Evolutionary conservation across 2,329 filamentous ascomycete species (phyloP).

Genomic region (Tolypocladium tropicale): DNA sequence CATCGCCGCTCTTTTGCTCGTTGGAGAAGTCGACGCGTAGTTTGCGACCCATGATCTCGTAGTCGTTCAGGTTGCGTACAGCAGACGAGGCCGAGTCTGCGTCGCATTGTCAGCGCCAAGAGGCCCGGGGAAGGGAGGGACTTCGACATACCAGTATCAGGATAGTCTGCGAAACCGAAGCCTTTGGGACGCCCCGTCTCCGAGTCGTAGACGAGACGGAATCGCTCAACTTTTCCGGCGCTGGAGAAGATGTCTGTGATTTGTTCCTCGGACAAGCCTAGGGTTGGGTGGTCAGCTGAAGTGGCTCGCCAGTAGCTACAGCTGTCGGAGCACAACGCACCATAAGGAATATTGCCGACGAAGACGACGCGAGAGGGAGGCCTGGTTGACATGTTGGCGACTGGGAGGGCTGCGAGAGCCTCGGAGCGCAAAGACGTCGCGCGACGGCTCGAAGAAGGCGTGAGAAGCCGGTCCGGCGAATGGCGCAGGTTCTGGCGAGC

Average conservation of each 20-base stretch:
- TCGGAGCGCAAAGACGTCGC: background rate
- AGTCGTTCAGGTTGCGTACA: slow-evolving; percentile 89
- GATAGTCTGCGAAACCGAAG: slow-evolving; percentile 94
- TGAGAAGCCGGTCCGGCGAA: background rate
- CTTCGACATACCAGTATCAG: slow-evolving; percentile 62
- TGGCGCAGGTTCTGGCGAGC: background rate
- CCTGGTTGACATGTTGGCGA: slow-evolving; percentile 52
- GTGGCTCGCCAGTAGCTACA: background rate
- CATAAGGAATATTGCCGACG: slow-evolving; percentile 79
- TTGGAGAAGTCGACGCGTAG: slow-evolving; percentile 94
- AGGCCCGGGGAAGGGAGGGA: background rate
- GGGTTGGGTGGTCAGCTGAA: slow-evolving; percentile 9
- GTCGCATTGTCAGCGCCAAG: slow-evolving; percentile 7
- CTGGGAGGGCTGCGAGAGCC: background rate
- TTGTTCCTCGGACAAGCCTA: slow-evolving; percentile 90
- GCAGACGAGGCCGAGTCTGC: slow-evolving; percentile 76
- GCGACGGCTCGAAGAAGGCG: background rate
- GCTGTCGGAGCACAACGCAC: slow-evolving; percentile 27
- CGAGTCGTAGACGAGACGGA: slow-evolving; percentile 88
- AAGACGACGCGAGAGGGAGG: slow-evolving; percentile 72
- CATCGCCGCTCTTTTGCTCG: slow-evolving; percentile 68
- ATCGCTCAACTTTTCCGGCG: slow-evolving; percentile 82
- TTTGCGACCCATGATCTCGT: slow-evolving; percentile 90
- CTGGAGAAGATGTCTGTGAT: slow-evolving; percentile 89
- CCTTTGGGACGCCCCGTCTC: slow-evolving; percentile 93